Percentiles rank a stretch among this genome's conserved stretches.
These are phyloP conservation scores for Cetradonia linearis DNA, from an alignment of 495 filamentous ascomycete species.

Conservation along the genomic window DNA sequence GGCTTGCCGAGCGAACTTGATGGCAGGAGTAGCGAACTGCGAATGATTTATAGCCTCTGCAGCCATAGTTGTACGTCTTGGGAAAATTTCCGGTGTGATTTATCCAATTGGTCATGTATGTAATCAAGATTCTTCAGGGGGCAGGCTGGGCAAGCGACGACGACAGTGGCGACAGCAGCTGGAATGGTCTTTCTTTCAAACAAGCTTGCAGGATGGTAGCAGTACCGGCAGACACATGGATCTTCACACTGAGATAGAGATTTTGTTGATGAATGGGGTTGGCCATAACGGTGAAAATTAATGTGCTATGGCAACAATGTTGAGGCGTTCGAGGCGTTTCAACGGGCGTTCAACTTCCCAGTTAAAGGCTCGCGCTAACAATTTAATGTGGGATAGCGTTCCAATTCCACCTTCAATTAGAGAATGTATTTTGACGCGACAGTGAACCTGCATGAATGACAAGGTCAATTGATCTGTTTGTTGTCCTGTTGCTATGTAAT, in stretches of 20 bases:
- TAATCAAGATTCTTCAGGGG: neutral
- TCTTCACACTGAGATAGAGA: neutral
- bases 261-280: neutral
- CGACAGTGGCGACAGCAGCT: neutral
- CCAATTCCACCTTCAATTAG: neutral
- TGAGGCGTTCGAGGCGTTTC: conserved; percentile 3
- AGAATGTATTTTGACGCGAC: neutral
- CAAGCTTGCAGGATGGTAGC: neutral
- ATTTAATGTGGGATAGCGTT: neutral
- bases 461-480: neutral
- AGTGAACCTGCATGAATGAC: neutral
- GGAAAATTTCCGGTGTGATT: neutral
- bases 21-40: conserved; percentile 27
- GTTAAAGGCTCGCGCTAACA: neutral
- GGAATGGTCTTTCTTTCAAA: neutral
- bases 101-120: neutral
- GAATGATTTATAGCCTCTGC: neutral
- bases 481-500: neutral
- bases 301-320: neutral
- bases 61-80: neutral
- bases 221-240: neutral
- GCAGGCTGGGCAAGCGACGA: neutral
- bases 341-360: conserved; percentile 7
- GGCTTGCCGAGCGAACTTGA: conserved; percentile 44
- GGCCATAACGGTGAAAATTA: neutral